Evolutionary conservation across 345 rosid species (phyloP), one percentile per base, ranked within the genome.

Genomic region (Corymbia maculata): DNA sequence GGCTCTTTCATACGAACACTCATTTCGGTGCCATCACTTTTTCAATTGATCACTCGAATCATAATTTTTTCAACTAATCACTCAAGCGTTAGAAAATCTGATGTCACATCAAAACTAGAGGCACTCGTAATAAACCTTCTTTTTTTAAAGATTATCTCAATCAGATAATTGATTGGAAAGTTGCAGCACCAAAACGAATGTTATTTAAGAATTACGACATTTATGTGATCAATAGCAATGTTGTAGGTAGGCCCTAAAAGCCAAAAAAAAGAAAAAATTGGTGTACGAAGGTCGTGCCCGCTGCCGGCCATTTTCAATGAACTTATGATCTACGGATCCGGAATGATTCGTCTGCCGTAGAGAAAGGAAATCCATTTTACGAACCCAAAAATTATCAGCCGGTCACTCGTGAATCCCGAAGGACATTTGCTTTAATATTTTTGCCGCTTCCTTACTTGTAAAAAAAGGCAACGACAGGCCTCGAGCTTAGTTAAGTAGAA

Each of bases 121-220:
- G 19, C 11, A 68, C 0, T 4, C 0, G 11, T 4, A 21, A 10
- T 1, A 15, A 8, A 8, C 79, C 5, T 30, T 19, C 4, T 66
- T 7, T 61, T 66, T n/a, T 12, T 26, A 61, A 59, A n/a, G 0
- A 17, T 66, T 4, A 7, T 7, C 8, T 66, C 44, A 8, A 13
- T 66, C 79, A 14, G 16, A 14, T 7, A 3, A n/a, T 14, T 11
- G 36, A 15, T 68, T 30, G 19, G 30, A 30, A 66, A 66, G 79
- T 6, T 22, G 0, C 12, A 0, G 4, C 0, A 1, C 6, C 0
- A 0, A 70, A 1, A 3, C 3, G 2, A 16, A 32, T 36, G 12
- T 32, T 68, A 68, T 7, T 32, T 4, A 68, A 68, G 79, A 68
- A 68, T 8, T 8, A 9, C 44, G 3, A 32, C 44, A 15, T 22